phyloP scores from a whole-genome alignment of 2,329 filamentous ascomycete genomes.

The Venturia effusa region DNA sequence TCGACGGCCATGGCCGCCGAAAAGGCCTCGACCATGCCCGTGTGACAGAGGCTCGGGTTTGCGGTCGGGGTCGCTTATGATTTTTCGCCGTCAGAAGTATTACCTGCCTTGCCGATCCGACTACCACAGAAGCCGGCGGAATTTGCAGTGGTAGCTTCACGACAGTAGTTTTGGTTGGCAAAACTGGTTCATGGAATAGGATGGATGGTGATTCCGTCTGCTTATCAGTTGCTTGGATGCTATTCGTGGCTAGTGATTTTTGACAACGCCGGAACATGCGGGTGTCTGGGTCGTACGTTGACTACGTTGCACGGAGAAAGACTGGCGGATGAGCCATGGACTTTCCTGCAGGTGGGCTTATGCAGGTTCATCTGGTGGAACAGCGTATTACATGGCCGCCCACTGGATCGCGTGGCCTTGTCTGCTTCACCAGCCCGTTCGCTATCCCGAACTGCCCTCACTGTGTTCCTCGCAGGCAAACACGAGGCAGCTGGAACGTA shows the following conservation, averaged over 20 bases:
- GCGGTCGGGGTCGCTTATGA: neutral
- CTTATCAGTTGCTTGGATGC: neutral
- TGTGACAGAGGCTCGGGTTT: neutral
- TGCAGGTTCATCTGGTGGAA: neutral
- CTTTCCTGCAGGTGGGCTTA: neutral
- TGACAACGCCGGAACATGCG: neutral
- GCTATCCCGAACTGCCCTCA: neutral
- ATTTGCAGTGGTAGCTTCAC: neutral
- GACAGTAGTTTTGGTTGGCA: neutral
- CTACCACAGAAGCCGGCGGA: neutral
- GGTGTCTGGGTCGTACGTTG: neutral
- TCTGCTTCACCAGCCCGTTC: neutral
- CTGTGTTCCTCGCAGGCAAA: neutral
- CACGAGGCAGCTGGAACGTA: neutral
- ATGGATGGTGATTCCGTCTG: neutral
- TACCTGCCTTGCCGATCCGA: neutral
- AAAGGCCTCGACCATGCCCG: neutral
- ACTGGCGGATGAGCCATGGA: neutral
- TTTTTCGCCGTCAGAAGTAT: neutral
- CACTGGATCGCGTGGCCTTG: neutral
- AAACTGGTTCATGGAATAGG: neutral
- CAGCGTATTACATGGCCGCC: neutral
- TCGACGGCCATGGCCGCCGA: neutral
- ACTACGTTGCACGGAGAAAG: neutral
- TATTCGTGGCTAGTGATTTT: constrained; percentile 1